Evolutionary conservation across 768 basidiomycete genomes (phyloP).

Genomic region (Lactarius vividus): DNA sequence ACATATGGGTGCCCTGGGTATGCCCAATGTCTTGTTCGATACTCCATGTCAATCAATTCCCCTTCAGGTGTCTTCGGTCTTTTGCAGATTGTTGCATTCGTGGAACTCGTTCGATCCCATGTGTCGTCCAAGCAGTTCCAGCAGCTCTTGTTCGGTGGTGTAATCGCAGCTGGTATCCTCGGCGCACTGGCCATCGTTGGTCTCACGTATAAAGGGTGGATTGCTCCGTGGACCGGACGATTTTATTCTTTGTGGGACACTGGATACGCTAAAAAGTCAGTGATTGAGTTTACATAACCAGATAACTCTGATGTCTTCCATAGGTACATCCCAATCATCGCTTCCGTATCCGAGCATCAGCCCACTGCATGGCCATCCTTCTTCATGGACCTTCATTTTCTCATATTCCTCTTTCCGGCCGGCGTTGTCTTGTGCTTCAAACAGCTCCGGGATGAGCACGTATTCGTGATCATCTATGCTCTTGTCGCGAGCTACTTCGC

Average conservation of each 20-base stretch:
- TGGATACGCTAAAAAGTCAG: constrained; percentile 95
- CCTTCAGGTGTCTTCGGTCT: constrained; percentile 86
- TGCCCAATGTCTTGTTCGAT: constrained; percentile 27
- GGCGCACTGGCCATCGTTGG: constrained; percentile 71
- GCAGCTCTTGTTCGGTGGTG: constrained; percentile 64
- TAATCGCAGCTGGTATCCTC: constrained; percentile 66
- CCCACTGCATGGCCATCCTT: constrained; percentile 99
- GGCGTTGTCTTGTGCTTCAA: constrained; percentile 94
- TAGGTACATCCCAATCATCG: constrained; percentile 95
- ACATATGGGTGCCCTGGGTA: constrained; percentile 97
- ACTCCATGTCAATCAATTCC: constrained; percentile 20
- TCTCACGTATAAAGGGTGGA: constrained; percentile 90
- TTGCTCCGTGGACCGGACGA: constrained; percentile 99
- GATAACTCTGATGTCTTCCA: constrained; percentile 22
- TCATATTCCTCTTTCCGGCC: constrained; percentile 97
- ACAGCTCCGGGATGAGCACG: constrained; percentile 90
- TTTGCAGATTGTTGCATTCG: constrained; percentile 93
- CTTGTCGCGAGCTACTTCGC: constrained; percentile 97
- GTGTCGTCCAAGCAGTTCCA: constrained; percentile 93
- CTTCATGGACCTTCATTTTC: constrained; percentile 98
- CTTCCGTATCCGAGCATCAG: constrained; percentile 98
- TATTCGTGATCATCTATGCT: constrained; percentile 98
- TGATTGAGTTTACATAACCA: constrained; percentile 14
- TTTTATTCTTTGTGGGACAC: constrained; percentile 99
- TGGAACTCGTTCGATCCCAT: constrained; percentile 83